A percentile compares a stretch with the other conserved stretches of the same genome.
Evolutionary conservation across 2,329 filamentous ascomycete genomes (phyloP).

Genomic region (Cadophora luteo-olivacea): DNA sequence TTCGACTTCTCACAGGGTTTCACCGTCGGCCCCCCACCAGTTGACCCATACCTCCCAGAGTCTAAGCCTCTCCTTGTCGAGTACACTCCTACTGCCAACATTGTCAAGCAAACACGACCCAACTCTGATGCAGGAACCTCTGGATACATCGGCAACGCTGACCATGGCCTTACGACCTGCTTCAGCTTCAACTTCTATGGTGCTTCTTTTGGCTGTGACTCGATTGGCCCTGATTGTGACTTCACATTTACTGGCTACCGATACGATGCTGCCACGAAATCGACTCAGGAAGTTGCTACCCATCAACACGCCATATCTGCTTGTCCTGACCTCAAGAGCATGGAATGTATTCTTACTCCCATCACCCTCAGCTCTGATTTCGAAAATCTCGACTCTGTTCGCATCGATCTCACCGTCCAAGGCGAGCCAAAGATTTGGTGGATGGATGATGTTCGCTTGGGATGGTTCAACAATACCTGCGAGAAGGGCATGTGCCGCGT

Average conservation of each 20-base stretch:
- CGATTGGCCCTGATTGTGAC: constrained; percentile 43
- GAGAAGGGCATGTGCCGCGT: constrained; percentile 47
- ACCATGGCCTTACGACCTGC: constrained; percentile 40
- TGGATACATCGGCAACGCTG: constrained; percentile 40
- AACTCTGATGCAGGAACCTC: constrained; percentile 41
- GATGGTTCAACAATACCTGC: constrained; percentile 53
- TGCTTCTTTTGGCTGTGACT: constrained; percentile 50
- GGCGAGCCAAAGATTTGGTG: constrained; percentile 51
- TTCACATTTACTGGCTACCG: constrained; percentile 49
- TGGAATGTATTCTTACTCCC: constrained; percentile 43
- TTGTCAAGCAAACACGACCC: constrained; percentile 30
- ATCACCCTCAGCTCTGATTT: constrained; percentile 42
- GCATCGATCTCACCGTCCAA: constrained; percentile 50
- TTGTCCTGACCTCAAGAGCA: constrained; percentile 38
- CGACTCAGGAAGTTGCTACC: constrained; percentile 37
- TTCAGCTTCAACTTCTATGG: constrained; percentile 48
- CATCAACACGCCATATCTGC: constrained; percentile 40
- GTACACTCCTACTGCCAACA: constrained; percentile 40
- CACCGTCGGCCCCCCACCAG: constrained; percentile 42
- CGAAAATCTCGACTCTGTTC: constrained; percentile 48
- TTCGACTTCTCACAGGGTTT: constrained; percentile 49
- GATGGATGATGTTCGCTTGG: constrained; percentile 53
- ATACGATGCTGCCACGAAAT: constrained; percentile 36
- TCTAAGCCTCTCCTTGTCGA: constrained; percentile 43
- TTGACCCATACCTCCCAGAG: constrained; percentile 41